Evolutionary conservation across 2,329 filamentous ascomycete genomes (phyloP), one percentile per base, ranked within the genome.

Genomic region (Dactylella cylindrospora): DNA sequence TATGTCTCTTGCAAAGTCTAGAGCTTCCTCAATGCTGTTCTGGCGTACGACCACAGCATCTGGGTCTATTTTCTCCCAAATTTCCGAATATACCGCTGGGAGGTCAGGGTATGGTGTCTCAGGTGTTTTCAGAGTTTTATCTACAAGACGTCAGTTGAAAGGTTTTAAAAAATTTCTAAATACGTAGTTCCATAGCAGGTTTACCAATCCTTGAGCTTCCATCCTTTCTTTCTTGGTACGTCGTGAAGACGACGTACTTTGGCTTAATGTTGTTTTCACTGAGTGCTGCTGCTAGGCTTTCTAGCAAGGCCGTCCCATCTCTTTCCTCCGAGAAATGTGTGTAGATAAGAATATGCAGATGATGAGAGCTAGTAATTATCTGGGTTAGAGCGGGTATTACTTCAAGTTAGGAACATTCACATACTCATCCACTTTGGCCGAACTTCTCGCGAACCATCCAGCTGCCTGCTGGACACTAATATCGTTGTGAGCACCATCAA

Each of bases 301-400:
- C 13, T 9, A 71, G 8, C 15, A 73, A 61, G 17, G 46, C 31
- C 12, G 65, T 36, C 7, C 67, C 67, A 20, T 72, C 71, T 19
- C 70, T 66, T 25, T 67, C 54, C 39, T 71, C 68, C 1, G 70
- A 71, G 15, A 70, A 67, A 38, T 73, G 71, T 28, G 67, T 72
- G 55, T 71, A 72, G 10, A 73, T 70, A 19, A 73, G 66, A n/a
- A 71, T 55, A 17, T 67, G 67, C 12, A 45, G 47, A 23, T 46
- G 66, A 9, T 36, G 33, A 36, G 13, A 19, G n/a, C 13, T 36
- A 12, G 13, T 5, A 36, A 7, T 36, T 13, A n/a, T n/a, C n/a
- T n/a, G n/a, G n/a, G n/a, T n/a, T n/a, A n/a, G n/a, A n/a, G n/a
- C n/a, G n/a, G n/a, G n/a, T n/a, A n/a, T n/a, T n/a, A n/a, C n/a